A percentile compares a stretch with the other conserved stretches of the same genome.
phyloP scores from a whole-genome alignment of 768 basidiomycete genomes.

The Obba rivulosa region DNA sequence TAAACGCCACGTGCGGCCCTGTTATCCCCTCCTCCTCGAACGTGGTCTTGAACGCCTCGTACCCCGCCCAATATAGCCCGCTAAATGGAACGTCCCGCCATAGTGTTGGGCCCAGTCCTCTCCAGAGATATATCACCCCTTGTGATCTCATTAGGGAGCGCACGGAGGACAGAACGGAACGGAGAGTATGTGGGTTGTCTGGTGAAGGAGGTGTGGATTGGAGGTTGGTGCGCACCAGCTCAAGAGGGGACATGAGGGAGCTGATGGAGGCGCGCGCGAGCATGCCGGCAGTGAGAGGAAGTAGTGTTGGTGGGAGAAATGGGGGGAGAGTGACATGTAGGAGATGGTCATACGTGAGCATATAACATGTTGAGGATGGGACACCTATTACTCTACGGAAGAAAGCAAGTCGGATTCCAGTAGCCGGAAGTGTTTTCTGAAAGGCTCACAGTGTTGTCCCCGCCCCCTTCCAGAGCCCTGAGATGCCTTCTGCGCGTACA shows the following conservation, averaged over 20 bases:
- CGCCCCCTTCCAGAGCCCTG: constrained; percentile 92
- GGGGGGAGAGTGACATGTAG: constrained; percentile 57
- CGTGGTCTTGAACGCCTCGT: constrained; percentile 73
- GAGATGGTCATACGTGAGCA: constrained; percentile 93
- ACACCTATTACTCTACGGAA: constrained; percentile 73
- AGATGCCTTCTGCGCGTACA: constrained; percentile 71
- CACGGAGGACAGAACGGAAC: constrained; percentile 65
- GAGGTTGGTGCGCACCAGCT: constrained; percentile 89
- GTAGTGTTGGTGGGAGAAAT: constrained; percentile 48
- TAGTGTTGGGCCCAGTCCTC: constrained; percentile 85
- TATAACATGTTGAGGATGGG: constrained; percentile 89
- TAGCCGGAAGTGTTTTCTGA: constrained; percentile 3
- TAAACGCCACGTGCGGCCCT: constrained; percentile 71
- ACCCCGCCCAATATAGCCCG: constrained; percentile 95
- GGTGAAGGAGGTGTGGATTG: constrained; percentile 79
- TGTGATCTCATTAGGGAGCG: constrained; percentile 51
- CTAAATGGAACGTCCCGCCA: constrained; percentile 99
- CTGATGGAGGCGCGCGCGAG: constrained; percentile 77
- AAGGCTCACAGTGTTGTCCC: constrained; percentile 78
- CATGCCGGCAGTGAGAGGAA: constrained; percentile 79
- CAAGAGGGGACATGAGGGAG: constrained; percentile 78
- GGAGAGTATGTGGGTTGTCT: constrained; percentile 67
- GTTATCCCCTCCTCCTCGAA: constrained; percentile 48
- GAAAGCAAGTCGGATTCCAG: constrained; percentile 9
- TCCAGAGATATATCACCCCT: constrained; percentile 76